Evolutionary conservation across 352 stramenopile species (phyloP), one percentile per base, ranked within the genome.

Genomic region (Globisporangium mamillatum): DNA sequence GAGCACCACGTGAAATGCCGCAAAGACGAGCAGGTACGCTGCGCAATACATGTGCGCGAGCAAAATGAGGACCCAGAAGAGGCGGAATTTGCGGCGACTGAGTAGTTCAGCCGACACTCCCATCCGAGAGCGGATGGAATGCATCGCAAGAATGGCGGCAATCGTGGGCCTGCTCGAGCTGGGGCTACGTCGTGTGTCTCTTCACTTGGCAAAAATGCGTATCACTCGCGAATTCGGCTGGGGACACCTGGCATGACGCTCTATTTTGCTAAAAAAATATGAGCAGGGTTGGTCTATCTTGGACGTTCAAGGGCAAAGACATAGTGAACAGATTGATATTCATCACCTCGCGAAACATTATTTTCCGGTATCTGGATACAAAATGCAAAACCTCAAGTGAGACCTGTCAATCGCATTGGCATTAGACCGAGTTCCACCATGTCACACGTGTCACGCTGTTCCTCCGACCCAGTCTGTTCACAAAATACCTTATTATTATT

Each of bases 21-120:
- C 60, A 22, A 65, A 65, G 60, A 44, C 3, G 41, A 65, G 44
- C 60, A 65, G 27, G 44, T 65, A 65, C 60, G 20, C 60, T 0
- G 44, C 44, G 1, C 12, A 65, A 8, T 22, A 20, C 18, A 32
- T 7, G 25, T 65, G 60, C 27, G 27, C 38, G 44, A 65, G 60
- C 44, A 34, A 9, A 24, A 65, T 6, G 1, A 54, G 18, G 18
- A 58, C 8, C 60, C 44, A 65, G 44, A 58, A 65, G 60, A 57
- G 32, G 29, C 16, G 29, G 24, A 46, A 29, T 6, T 38, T 36
- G 6, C n/a, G 20, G 34, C 56, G 46, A 54, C 14, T n/a, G 4
- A 48, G 38, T 4, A 48, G 14, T 6, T n/a, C 41, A 20, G 41
- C 14, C 41, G 41, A 48, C 41, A n/a, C 4, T 48, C 41, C 4